Evolutionary conservation across 2,329 filamentous ascomycete genomes (phyloP).

Genomic region (Pseudonectria foliicola): DNA sequence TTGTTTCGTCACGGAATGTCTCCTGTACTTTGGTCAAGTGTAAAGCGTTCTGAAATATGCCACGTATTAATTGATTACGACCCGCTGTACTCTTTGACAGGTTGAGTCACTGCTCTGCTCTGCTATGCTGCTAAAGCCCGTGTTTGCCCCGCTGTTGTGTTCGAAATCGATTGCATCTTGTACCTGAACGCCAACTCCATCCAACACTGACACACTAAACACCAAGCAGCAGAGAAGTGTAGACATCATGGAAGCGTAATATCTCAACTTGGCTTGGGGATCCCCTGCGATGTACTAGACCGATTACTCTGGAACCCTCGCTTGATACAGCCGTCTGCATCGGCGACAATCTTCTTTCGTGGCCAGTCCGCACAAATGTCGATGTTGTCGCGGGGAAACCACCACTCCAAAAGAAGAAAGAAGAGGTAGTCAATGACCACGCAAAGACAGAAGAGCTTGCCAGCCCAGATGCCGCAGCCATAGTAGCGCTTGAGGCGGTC

Average conservation of each 20-base stretch:
- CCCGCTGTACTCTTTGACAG: too few relatives aligned
- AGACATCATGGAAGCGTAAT: background rate
- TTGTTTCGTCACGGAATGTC: too few relatives aligned
- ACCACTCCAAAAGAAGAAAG: conserved; percentile 80
- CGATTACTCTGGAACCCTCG: conserved; percentile 24
- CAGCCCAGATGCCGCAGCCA: conserved; percentile 96
- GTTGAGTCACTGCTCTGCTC: too few relatives aligned
- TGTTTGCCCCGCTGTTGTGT: too few relatives aligned
- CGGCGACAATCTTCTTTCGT: conserved; percentile 50
- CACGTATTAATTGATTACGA: too few relatives aligned
- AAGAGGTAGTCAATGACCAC: conserved; percentile 91
- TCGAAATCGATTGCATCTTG: too few relatives aligned
- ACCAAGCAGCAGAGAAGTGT: background rate
- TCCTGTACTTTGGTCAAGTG: too few relatives aligned
- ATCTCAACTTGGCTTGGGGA: conserved; percentile 17
- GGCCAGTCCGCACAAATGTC: conserved; percentile 92
- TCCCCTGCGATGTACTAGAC: conserved; percentile 26
- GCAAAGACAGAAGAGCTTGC: conserved; percentile 92
- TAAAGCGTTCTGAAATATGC: too few relatives aligned
- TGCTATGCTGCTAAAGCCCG: too few relatives aligned
- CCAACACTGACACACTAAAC: background rate
- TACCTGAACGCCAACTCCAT: background rate
- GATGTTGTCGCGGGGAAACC: conserved; percentile 76
- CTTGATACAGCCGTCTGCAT: conserved; percentile 19
- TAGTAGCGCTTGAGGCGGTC: conserved; percentile 95